phyloP scores from a whole-genome alignment of 441 rosid genomes.

The Pelargonium citronellum region DNA sequence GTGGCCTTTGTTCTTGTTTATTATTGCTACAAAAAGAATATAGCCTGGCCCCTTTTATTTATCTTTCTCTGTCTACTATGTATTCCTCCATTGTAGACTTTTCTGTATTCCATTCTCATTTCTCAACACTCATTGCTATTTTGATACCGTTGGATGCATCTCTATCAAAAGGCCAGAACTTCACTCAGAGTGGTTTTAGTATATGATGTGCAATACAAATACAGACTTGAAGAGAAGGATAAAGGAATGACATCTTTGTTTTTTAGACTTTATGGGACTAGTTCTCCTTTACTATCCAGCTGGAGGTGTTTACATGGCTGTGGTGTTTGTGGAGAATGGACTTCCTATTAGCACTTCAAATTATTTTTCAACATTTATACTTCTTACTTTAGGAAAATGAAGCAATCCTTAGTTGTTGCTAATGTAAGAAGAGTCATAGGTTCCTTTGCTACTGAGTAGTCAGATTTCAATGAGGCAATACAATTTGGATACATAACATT shows the following conservation, averaged over 20 bases:
- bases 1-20: background rate
- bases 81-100: background rate
- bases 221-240: background rate
- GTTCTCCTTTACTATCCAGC: background rate
- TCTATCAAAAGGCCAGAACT: background rate
- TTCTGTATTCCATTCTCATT: background rate
- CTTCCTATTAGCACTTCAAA: background rate
- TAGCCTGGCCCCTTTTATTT: background rate
- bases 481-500: background rate
- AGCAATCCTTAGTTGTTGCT: background rate
- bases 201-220: background rate
- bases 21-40: background rate
- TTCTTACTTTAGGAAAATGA: background rate
- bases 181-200: background rate
- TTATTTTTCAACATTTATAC: background rate
- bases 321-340: background rate
- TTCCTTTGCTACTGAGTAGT: background rate
- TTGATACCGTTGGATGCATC: background rate
- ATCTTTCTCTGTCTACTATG: background rate
- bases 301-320: background rate
- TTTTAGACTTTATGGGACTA: background rate
- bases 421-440: background rate
- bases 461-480: background rate
- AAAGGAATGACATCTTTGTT: background rate
- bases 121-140: background rate